Evolutionary conservation across 1,284 basidiomycete species (phyloP).

Genomic region (Microbotryum silenes-acaulis): DNA sequence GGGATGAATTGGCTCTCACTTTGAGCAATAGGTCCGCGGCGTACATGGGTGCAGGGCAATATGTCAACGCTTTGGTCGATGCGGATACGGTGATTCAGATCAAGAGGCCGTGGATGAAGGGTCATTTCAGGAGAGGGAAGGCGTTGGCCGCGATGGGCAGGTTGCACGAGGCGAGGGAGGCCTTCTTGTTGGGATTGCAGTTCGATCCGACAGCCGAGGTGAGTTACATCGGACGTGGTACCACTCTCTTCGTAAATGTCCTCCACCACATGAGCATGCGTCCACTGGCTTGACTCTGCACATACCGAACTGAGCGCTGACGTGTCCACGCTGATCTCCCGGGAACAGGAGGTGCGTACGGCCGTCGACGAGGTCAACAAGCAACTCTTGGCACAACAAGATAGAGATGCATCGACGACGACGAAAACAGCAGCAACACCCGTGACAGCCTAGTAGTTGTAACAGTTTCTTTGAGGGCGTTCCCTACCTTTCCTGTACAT

Average conservation of each 20-base stretch:
- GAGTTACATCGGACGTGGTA: conserved; percentile 5
- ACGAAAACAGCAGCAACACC: too few relatives aligned
- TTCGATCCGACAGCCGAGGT: conserved; percentile 73
- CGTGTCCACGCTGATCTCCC: neutral
- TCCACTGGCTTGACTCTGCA: neutral
- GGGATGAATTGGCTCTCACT: conserved; percentile 81
- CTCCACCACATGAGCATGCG: neutral
- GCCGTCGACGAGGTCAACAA: conserved; percentile 23
- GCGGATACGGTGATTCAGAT: conserved; percentile 81
- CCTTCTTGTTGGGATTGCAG: conserved; percentile 71
- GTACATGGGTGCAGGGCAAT: conserved; percentile 66
- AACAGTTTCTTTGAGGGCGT: too few relatives aligned
- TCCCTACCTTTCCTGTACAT: too few relatives aligned
- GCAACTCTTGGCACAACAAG: conserved; percentile 3
- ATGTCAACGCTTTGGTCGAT: conserved; percentile 74
- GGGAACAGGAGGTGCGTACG: conserved; percentile 13
- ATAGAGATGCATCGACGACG: neutral
- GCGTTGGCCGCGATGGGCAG: conserved; percentile 70
- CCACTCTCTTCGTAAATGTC: neutral
- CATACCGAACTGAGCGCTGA: neutral
- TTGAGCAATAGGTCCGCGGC: conserved; percentile 88
- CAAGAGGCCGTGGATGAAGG: conserved; percentile 86
- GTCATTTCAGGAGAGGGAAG: conserved; percentile 85
- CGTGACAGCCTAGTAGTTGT: too few relatives aligned
- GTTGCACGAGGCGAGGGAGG: conserved; percentile 69